Base-by-base conservation (phyloP, 163 green algal species). In the Chloromonas sp. region DNA sequence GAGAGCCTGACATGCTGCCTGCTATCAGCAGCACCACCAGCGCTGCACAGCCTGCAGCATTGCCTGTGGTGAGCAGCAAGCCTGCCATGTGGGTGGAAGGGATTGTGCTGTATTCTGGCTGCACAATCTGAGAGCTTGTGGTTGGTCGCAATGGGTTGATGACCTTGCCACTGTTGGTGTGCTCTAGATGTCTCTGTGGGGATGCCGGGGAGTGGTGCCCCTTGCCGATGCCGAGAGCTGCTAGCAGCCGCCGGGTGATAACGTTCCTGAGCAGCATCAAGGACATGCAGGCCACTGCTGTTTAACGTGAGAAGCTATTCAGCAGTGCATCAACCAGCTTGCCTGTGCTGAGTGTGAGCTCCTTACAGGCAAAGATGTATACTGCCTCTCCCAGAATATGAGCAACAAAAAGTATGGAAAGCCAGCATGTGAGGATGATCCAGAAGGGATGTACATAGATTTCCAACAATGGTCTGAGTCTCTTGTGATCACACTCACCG, bases 221-320 rank as follows among this genome's bases (percentile, higher is more conserved):
- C 66, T 5, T 74, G 66, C 66, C 66, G 11, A 74, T 74, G 66
- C 66, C 66, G 5, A 74, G 66, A 5, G 11, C 66, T 11, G 66
- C 13, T 58, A 81, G 78, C 78, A 81, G 78, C 36, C 15, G 8
- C 62, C 82, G 82, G 1, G 84, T 87, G 58, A 74, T 14, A 1
- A 81, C 79, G 36, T 87, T 87, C 57, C 84, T 78, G 78, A 84
- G 81, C 1, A 78, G 84, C 14, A 87, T 74, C 36, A 36, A 36
- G 36, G 36, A 36, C 36, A 36, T 36, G 36, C 36, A 36, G 36
- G 36, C 36, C 36, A 36, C 36, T 36, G 36, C 36, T 36, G 36
- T 36, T 36, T 36, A 36, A 36, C 36, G 36, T 36, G 36, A 36
- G 36, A 36, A 36, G 36, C 36, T 36, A 36, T 36, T 36, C 36